These are phyloP conservation scores for Fusarium euwallaceae DNA, from an alignment of 2,329 filamentous ascomycete genomes.

Conservation along the genomic window DNA sequence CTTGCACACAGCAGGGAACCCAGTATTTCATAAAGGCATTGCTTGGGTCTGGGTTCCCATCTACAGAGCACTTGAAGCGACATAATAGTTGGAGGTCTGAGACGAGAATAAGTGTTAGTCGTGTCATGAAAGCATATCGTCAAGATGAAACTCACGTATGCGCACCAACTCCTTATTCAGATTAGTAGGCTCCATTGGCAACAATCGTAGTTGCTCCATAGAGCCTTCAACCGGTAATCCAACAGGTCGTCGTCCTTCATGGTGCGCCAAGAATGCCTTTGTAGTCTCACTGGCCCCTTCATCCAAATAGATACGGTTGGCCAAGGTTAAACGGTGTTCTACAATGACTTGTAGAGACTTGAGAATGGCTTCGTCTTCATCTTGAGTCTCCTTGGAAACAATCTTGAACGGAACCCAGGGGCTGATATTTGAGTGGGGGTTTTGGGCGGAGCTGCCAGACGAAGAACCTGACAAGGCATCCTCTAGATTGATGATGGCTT, in stretches of 20 bases:
- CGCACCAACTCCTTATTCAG: conserved; percentile 63
- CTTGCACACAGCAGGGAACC: conserved; percentile 62
- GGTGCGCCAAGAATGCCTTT: conserved; percentile 4
- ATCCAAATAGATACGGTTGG: conserved; percentile 49
- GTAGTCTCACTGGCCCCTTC: conserved; percentile 40
- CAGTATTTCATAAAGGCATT: conserved; percentile 63
- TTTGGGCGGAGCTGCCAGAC: neutral
- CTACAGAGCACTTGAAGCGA: conserved; percentile 64
- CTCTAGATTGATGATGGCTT: conserved; percentile 53
- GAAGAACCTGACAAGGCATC: conserved; percentile 20
- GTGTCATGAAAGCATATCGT: neutral
- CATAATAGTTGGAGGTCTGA: conserved; percentile 63
- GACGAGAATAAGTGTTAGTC: neutral
- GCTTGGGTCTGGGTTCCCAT: conserved; percentile 60
- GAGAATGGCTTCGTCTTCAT: conserved; percentile 47
- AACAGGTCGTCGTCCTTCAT: conserved; percentile 31
- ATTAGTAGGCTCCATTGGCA: conserved; percentile 58
- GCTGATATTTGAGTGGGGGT: conserved; percentile 20
- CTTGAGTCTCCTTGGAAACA: conserved; percentile 43
- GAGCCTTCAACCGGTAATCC: conserved; percentile 43
- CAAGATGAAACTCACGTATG: conserved; percentile 55
- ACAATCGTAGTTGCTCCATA: conserved; percentile 54
- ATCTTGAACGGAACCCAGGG: conserved; percentile 45
- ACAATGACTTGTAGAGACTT: conserved; percentile 48
- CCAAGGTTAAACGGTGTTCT: conserved; percentile 47